Evolutionary conservation across 768 basidiomycete genomes (phyloP), one percentile per base, ranked within the genome.

Genomic region (Cystobasidium ongulense): DNA sequence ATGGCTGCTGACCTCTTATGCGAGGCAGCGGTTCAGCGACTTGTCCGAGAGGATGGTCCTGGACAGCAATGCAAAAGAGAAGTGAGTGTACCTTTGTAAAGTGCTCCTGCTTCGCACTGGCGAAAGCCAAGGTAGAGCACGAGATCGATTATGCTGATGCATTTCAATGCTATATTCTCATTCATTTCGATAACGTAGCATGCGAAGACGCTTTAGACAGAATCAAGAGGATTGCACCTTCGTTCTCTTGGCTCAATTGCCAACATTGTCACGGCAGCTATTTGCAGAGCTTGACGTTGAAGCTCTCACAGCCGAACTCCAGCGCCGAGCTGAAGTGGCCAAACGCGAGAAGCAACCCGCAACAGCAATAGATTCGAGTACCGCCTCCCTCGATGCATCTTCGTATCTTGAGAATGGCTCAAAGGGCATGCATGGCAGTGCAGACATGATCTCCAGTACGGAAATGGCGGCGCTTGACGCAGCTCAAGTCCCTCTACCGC

Each of bases 261-360:
- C 88, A 1, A 87, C 88, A 0, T 84, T 91, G 21, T 84, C 86
- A 5, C 82, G 85, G 17, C 86, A 88, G 74, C 83, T 92, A 15
- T 81, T 89, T n/a, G 82, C 84, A 27, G 86, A 86, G 35, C 88
- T 92, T 86, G 87, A 92, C 75, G 88, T 92, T 21, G 90, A 92
- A 76, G 83, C 83, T 0, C 81, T 90, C 15, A 90, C 88, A 0
- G 80, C 84, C 18, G 88, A 84, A 75, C 78, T 87, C 23, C 85
- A 64, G 21, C 39, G 65, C 23, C 53, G 75, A n/a, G 76, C 74
- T 7, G 53, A 68, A 25, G 54, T 41, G 63, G 62, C 68, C 85
- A 73, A 59, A 31, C 66, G 66, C 38, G 62, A 73, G 11, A 73
- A 64, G 65, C 62, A 63, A 36, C 7, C 27, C 53, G 8, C 25